Conservation (phyloP, 2,329 filamentous ascomycete species). For the Coccinonectria pachysandricola region DNA sequence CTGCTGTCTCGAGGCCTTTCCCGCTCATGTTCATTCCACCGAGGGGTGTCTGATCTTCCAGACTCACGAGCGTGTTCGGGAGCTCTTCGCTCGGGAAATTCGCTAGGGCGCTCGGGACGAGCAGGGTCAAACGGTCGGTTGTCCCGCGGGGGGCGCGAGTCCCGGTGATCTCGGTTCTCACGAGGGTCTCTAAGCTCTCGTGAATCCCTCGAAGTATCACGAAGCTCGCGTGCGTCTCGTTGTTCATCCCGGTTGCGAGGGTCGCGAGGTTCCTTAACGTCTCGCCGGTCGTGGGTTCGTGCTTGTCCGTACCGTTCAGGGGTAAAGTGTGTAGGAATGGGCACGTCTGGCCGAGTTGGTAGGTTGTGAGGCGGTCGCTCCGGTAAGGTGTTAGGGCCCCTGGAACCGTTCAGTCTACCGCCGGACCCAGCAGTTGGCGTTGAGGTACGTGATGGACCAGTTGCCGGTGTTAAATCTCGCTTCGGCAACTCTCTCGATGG, state of each 20-base stretch:
- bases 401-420: slow-evolving; percentile 10
- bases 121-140: slow-evolving; percentile 29
- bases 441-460: slow-evolving; percentile 14
- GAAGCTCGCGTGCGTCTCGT: slow-evolving; percentile 22
- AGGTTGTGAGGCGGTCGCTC: slow-evolving; percentile 31
- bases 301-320: slow-evolving; percentile 35
- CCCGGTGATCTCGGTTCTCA: slow-evolving; percentile 29
- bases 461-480: slow-evolving; percentile 11
- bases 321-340: slow-evolving; percentile 37
- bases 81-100: slow-evolving; percentile 33
- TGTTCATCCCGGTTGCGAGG: slow-evolving; percentile 23
- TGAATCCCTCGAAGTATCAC: slow-evolving; percentile 18
- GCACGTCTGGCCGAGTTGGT: slow-evolving; percentile 49
- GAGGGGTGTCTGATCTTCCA: slow-evolving; percentile 21
- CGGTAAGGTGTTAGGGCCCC: slow-evolving; percentile 25
- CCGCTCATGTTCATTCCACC: slow-evolving; percentile 32
- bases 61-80: slow-evolving; percentile 23
- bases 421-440: slow-evolving; percentile 14
- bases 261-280: slow-evolving; percentile 27
- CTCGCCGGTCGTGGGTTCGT: slow-evolving; percentile 30
- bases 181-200: slow-evolving; percentile 29
- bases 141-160: slow-evolving; percentile 26
- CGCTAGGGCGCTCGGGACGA: slow-evolving; percentile 32
- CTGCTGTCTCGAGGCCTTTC: slow-evolving; percentile 27
- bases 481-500: slow-evolving; percentile 18